These are phyloP conservation scores for Colletotrichum caudatum DNA, from an alignment of 2,329 filamentous ascomycete genomes.

Conservation along the genomic window DNA sequence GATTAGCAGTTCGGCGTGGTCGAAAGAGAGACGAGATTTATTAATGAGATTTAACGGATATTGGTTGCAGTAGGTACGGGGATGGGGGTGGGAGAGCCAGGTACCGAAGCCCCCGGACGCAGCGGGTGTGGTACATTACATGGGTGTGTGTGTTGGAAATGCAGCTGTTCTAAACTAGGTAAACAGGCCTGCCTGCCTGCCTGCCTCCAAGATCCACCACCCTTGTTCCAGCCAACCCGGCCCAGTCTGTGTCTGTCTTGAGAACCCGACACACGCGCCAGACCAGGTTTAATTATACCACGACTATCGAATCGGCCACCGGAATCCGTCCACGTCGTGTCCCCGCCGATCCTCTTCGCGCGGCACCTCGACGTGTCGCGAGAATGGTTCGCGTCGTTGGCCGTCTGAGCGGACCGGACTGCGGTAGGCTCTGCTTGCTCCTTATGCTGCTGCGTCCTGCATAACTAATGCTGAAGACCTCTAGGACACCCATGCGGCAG, in stretches of 20 bases:
- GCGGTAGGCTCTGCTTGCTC: slow-evolving; percentile 7
- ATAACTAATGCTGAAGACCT: background rate
- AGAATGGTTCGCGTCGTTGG: slow-evolving; percentile 5
- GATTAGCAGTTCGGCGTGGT: slow-evolving; percentile 16
- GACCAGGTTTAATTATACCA: slow-evolving; percentile 23
- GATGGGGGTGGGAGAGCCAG: slow-evolving; percentile 11
- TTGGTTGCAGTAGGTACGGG: slow-evolving; percentile 25
- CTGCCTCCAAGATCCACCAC: slow-evolving; percentile 7
- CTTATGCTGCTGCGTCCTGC: slow-evolving; percentile 14
- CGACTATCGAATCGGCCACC: slow-evolving; percentile 28
- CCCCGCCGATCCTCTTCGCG: background rate
- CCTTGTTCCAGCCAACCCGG: slow-evolving; percentile 23
- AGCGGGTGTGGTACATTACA: slow-evolving; percentile 7
- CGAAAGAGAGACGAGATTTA: slow-evolving; percentile 39
- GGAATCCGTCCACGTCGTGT: slow-evolving; percentile 7
- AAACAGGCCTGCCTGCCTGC: slow-evolving; percentile 15
- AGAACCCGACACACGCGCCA: slow-evolving; percentile 11
- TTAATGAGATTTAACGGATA: slow-evolving; percentile 39
- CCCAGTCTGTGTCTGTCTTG: slow-evolving; percentile 22
- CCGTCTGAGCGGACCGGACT: slow-evolving; percentile 7
- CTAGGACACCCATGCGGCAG: slow-evolving; percentile 12
- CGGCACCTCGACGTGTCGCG: slow-evolving; percentile 10
- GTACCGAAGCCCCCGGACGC: slow-evolving; percentile 27
- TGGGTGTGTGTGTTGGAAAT: slow-evolving; percentile 19
- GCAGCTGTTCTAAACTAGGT: slow-evolving; percentile 14